Evolutionary conservation across 257 asterid species (phyloP), one percentile per base, ranked within the genome.

Genomic region (Perilla frutescens): DNA sequence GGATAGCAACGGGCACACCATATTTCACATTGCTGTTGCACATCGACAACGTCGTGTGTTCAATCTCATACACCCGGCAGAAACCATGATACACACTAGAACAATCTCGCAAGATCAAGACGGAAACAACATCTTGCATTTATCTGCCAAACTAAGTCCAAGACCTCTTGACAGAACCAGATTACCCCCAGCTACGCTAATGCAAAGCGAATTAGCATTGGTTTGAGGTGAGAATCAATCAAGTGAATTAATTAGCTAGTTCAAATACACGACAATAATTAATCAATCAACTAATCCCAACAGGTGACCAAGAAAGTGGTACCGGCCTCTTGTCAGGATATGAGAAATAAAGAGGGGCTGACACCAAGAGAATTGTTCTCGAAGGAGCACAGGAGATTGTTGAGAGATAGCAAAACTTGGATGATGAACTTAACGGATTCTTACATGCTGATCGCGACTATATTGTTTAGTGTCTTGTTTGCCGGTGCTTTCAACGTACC

Each of bases 1-100:
- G 1, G 54, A 49, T 1, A 13, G 1, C 20, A 20, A 20, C 26
- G 26, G 26, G 26, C 26, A 20, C 26, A 20, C 26, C 26, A 20
- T 20, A 20, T 20, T 50, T 26, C 56, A 50, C 56, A 7, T 36
- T 7, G 78, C 79, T 49, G 71, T 72, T 1, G 2, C 49, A 2
- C 4, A 66, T 26, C 63, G 75, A 29, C 82, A 66, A 58, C 72
- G 59, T 9, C 37, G 11, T 1, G 71, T 78, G 3, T 78, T 78
- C 47, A 9, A 15, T 0, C 69, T 63, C 40, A 63, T 63, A 10
- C 39, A 63, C 1, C 54, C 14, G 1, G 15, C 9, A 7, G 54
- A 40, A 4, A 26, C 8, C 2, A 9, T 1, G 8, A 63, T 20
- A 26, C 1, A 43, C 20, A 43, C 20, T 1, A 20, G 43, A 0